Evolutionary conservation across 2,329 filamentous ascomycete genomes (phyloP).

Genomic region (Thielaviopsis ethacetica): DNA sequence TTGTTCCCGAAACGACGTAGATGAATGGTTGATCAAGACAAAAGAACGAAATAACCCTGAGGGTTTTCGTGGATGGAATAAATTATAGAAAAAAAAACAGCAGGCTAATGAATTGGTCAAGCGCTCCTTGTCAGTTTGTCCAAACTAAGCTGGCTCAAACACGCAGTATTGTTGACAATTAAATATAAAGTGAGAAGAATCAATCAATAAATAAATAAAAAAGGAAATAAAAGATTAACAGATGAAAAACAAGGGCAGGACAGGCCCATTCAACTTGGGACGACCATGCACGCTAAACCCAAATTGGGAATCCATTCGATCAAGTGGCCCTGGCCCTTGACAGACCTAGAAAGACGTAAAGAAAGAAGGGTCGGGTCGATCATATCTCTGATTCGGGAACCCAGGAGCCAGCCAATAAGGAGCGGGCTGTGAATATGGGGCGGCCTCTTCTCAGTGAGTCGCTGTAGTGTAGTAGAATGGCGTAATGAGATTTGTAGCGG

Average conservation of each 20-base stretch:
- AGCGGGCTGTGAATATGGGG: neutral
- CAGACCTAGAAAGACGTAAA: neutral
- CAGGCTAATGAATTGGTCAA: too few relatives aligned
- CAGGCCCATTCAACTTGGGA: neutral
- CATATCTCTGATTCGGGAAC: neutral
- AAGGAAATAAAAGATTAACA: neutral
- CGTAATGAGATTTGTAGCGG: too few relatives aligned
- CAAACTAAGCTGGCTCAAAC: too few relatives aligned
- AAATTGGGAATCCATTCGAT: conserved; percentile 3
- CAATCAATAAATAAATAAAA: neutral
- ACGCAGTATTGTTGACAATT: too few relatives aligned
- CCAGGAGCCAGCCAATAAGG: neutral
- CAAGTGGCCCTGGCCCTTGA: neutral
- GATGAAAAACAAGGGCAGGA: neutral
- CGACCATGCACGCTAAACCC: neutral
- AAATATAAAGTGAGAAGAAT: too few relatives aligned
- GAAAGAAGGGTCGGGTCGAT: neutral
- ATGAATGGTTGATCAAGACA: too few relatives aligned
- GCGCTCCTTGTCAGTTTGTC: too few relatives aligned
- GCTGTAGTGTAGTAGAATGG: too few relatives aligned
- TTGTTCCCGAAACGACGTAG: neutral
- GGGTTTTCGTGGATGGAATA: neutral
- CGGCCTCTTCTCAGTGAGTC: too few relatives aligned
- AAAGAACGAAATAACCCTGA: too few relatives aligned
- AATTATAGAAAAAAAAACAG: neutral